These are phyloP conservation scores for Podila horticola DNA, from an alignment of 192 early-diverging fungal genomes.

Conservation along the genomic window DNA sequence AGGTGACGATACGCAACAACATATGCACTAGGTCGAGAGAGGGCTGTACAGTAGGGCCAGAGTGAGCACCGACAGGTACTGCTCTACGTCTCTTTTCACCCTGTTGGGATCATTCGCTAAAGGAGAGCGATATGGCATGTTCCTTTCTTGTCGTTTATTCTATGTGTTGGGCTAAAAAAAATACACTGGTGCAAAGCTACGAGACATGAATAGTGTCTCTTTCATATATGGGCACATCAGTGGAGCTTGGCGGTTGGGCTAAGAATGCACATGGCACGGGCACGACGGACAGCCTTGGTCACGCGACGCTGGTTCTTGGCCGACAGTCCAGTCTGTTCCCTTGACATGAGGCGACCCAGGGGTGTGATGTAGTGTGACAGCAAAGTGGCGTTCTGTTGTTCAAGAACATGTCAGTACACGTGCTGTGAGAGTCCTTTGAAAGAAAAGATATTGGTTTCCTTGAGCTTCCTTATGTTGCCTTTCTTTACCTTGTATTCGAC, in stretches of 20 bases:
- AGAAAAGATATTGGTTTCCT: neutral
- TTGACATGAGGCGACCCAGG: slow-evolving; percentile 70
- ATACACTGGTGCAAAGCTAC: neutral
- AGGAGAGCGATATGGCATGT: too few species aligned
- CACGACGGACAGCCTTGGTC: slow-evolving; percentile 70
- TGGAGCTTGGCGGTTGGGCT: slow-evolving; percentile 41
- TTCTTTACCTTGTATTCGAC: slow-evolving; percentile 43
- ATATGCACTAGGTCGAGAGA: too few species aligned
- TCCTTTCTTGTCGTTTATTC: too few species aligned
- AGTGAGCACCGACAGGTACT: too few species aligned
- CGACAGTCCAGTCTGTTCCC: slow-evolving; percentile 67
- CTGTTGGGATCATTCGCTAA: too few species aligned
- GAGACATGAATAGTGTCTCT: neutral
- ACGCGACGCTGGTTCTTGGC: slow-evolving; percentile 70
- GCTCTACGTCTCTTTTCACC: too few species aligned
- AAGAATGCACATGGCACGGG: slow-evolving; percentile 58
- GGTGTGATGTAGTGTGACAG: slow-evolving; percentile 68
- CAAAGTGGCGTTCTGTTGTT: slow-evolving; percentile 55
- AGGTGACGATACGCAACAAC: too few species aligned
- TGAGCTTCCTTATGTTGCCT: neutral
- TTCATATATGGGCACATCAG: neutral
- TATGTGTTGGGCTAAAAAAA: too few species aligned
- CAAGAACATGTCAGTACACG: neutral
- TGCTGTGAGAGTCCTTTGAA: neutral
- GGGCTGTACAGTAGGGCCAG: too few species aligned